Conservation (phyloP, 768 basidiomycete species). For the Butyriboletus loyo region DNA sequence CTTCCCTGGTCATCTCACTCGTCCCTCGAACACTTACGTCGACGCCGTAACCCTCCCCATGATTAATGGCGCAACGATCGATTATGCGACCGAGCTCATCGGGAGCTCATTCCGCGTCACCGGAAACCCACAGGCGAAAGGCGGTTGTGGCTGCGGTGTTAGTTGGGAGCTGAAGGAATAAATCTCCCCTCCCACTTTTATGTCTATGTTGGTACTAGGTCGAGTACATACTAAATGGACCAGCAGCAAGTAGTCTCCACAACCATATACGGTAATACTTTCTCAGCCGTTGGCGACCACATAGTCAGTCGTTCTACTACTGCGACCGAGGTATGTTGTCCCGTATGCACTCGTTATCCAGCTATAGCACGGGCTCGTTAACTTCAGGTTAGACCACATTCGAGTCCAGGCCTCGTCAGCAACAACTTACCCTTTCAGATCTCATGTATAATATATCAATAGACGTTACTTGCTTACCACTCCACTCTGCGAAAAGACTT, state of each 20-base stretch:
- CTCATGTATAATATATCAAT: not conserved
- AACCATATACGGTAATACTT: no score
- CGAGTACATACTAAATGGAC: no score
- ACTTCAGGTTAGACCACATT: not conserved
- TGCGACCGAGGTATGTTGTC: no score
- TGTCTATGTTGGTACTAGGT: no score
- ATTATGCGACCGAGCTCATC: conserved; percentile 92
- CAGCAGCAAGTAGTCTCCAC: no score
- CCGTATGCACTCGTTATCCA: no score
- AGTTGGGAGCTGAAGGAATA: conserved; percentile 63
- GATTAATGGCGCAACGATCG: conserved; percentile 84
- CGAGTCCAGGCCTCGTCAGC: not conserved
- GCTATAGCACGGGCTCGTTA: no score
- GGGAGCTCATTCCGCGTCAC: conserved; percentile 83
- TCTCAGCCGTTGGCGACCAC: no score
- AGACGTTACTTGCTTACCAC: not conserved
- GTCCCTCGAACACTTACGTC: conserved; percentile 74
- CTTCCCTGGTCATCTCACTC: conserved; percentile 58
- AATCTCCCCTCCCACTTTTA: not conserved
- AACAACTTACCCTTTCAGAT: not conserved
- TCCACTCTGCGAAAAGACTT: not conserved
- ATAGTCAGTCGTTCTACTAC: no score
- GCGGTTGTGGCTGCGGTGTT: conserved; percentile 93
- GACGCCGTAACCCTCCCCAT: conserved; percentile 84
- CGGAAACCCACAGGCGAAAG: conserved; percentile 89